Evolutionary conservation across 1,284 basidiomycete species (phyloP).

Genomic region (Irpex lacteus): DNA sequence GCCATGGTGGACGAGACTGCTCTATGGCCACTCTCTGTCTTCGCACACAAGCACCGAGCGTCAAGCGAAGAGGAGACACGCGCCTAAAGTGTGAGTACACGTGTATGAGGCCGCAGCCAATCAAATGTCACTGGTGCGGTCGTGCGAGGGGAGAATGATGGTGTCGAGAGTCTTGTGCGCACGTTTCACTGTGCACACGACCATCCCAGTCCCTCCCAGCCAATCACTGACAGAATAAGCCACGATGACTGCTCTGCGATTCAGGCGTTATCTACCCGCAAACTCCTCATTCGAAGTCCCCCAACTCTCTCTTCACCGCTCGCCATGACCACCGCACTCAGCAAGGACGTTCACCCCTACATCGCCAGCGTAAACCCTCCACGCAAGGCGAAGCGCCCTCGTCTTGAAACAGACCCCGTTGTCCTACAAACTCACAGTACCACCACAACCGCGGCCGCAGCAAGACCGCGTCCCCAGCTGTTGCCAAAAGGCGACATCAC

Average conservation of each 20-base stretch:
- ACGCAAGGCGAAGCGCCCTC: conserved; percentile 50
- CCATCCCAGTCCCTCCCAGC: neutral
- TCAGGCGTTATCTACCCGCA: neutral
- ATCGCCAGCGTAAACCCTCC: conserved; percentile 55
- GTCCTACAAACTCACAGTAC: neutral
- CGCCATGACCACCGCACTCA: conserved; percentile 14
- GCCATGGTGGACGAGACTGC: no score
- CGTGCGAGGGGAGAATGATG: conserved; percentile 27
- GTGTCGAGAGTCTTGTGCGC: conserved; percentile 9
- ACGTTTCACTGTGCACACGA: conserved; percentile 14
- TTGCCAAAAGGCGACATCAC: conserved; percentile 22
- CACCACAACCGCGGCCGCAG: conserved; percentile 13
- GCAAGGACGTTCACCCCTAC: conserved; percentile 31
- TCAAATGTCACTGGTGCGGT: conserved; percentile 23
- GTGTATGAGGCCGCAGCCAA: conserved; percentile 28
- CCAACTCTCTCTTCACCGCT: conserved; percentile 4
- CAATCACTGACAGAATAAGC: conserved; percentile 7
- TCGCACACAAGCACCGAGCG: neutral
- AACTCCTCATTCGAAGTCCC: conserved; percentile 3
- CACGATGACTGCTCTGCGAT: conserved; percentile 12
- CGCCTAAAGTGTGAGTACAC: conserved; percentile 17
- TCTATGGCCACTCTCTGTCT: neutral
- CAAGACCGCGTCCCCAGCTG: conserved; percentile 21
- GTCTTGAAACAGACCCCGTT: conserved; percentile 7
- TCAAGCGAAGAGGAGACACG: neutral